Evolutionary conservation across 179 eudicot genomes (phyloP).

Genomic region (Beta corolliflora): DNA sequence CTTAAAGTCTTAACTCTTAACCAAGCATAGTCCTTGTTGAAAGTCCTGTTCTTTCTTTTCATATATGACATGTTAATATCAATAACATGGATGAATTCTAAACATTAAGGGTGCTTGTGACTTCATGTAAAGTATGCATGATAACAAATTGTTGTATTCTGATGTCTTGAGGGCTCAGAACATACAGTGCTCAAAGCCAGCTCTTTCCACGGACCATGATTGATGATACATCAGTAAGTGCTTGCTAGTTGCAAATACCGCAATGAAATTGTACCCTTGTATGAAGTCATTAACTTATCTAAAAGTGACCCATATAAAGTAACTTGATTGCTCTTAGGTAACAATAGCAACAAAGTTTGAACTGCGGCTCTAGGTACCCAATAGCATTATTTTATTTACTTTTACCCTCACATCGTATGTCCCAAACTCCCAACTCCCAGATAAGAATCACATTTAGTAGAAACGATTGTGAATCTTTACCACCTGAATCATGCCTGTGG

Average conservation of each 20-base stretch:
- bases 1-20: too few species aligned
- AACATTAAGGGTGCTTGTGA: too few species aligned
- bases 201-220: not conserved
- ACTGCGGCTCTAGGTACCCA: not conserved
- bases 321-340: not conserved
- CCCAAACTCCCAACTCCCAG: not conserved
- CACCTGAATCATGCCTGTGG: not conserved
- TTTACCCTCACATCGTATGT: not conserved
- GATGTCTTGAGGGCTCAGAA: not conserved
- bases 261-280: not conserved
- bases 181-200: not conserved
- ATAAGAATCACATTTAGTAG: not conserved
- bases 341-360: not conserved
- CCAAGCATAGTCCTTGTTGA: not conserved
- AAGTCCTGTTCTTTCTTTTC: not conserved
- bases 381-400: not conserved
- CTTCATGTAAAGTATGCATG: not conserved
- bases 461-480: not conserved
- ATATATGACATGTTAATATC: not conserved
- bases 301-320: not conserved
- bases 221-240: not conserved
- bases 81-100: not conserved
- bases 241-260: not conserved
- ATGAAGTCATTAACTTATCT: not conserved
- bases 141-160: too few species aligned